Conservation (phyloP, 306 rosid genomes). For the Albizia julibrissin region DNA sequence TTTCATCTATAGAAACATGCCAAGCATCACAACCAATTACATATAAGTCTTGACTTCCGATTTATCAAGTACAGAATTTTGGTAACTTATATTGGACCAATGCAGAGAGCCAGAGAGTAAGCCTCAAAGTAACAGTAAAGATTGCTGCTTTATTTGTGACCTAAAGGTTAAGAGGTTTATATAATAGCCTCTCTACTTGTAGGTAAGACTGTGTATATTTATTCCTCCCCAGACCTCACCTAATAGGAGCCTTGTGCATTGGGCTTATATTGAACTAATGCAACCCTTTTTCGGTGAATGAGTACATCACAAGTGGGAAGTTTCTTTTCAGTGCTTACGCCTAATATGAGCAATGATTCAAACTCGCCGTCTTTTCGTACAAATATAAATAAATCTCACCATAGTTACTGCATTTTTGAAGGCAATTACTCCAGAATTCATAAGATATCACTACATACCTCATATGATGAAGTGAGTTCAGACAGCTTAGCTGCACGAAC, state of each 20-base stretch:
- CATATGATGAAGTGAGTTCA: conserved; percentile 65
- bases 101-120: no score
- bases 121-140: no score
- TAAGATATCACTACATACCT: conserved; percentile 52
- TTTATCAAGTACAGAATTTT: conserved; percentile 1
- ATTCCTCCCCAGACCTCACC: no score
- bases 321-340: no score
- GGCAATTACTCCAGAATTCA: conserved; percentile 23
- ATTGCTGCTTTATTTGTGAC: no score
- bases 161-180: no score
- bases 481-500: conserved; percentile 78
- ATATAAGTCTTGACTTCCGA: neutral
- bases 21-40: neutral
- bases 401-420: conserved; percentile 13
- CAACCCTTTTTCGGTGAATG: no score
- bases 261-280: no score
- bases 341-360: neutral
- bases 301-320: no score
- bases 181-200: no score
- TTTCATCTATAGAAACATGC: conserved; percentile 22
- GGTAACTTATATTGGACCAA: conserved; percentile 1
- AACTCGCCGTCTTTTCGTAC: neutral
- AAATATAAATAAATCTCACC: conserved; percentile 16
- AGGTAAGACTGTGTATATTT: no score
- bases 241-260: no score